These are phyloP conservation scores for Kickxella alabastrina DNA, from an alignment of 192 early-diverging fungal species.

Conservation along the genomic window DNA sequence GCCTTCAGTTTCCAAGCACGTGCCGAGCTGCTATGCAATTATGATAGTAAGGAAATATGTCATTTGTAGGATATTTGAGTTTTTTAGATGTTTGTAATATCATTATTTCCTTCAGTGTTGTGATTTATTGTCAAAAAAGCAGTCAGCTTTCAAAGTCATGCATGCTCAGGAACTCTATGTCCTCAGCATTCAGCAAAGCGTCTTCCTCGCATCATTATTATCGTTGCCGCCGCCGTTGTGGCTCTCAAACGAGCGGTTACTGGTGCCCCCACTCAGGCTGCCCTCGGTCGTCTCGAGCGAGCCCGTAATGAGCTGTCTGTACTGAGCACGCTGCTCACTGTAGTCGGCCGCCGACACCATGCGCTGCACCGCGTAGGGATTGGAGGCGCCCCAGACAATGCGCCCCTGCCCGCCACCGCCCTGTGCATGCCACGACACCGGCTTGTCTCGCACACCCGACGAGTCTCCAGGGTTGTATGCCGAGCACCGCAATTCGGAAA, in stretches of 20 bases:
- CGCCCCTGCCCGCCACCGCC: slow-evolving; percentile 20
- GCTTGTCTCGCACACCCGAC: slow-evolving; percentile 55
- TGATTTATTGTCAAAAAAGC: no score
- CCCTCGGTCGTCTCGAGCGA: slow-evolving; percentile 28
- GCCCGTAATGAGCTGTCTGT: slow-evolving; percentile 35
- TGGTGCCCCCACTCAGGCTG: slow-evolving; percentile 4
- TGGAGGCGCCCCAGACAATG: slow-evolving; percentile 37
- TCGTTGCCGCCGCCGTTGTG: slow-evolving; percentile 2
- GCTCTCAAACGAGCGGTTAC: slow-evolving; percentile 7
- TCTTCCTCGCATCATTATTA: slow-evolving; percentile 1
- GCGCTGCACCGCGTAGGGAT: slow-evolving; percentile 29
- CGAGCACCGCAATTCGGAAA: slow-evolving; percentile 54
- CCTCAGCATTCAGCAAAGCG: slow-evolving; percentile 13
- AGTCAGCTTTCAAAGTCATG: slow-evolving; percentile 20
- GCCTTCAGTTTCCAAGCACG: no score
- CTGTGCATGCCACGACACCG: slow-evolving; percentile 47
- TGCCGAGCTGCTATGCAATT: no score
- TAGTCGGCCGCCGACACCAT: slow-evolving; percentile 33
- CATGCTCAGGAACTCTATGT: slow-evolving; percentile 29
- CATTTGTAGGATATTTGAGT: no score
- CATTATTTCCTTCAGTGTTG: no score
- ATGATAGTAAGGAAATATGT: no score
- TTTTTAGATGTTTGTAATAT: no score
- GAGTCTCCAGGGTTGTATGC: slow-evolving; percentile 52
- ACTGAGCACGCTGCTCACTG: slow-evolving; percentile 30